Conservation (phyloP, 768 basidiomycete genomes). For the Lactarius vividus region DNA sequence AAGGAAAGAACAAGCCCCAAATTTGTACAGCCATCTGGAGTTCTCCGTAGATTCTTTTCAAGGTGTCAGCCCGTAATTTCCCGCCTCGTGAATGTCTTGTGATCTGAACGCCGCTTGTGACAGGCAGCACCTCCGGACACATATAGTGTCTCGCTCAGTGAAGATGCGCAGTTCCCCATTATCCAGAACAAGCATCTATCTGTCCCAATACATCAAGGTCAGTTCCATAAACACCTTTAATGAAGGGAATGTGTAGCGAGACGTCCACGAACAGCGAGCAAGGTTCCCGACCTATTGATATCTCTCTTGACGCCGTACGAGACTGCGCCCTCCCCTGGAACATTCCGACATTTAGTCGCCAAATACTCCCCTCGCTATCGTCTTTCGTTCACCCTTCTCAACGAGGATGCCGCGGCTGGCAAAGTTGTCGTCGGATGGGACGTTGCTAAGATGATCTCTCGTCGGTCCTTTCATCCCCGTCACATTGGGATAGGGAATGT, state of each 20-base stretch:
- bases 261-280: conserved; percentile 13
- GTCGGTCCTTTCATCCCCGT: conserved; percentile 44
- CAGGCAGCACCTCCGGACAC: conserved; percentile 11
- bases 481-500: conserved; percentile 2
- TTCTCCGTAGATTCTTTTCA: conserved; percentile 15
- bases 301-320: conserved; percentile 44
- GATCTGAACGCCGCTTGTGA: conserved; percentile 10
- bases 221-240: not conserved
- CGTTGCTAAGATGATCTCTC: conserved; percentile 54
- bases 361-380: conserved; percentile 83
- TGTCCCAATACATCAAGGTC: conserved; percentile 25
- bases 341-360: conserved; percentile 50
- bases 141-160: conserved; percentile 18
- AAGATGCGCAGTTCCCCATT: conserved; percentile 9
- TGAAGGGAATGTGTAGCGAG: conserved; percentile 5
- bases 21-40: conserved; percentile 22
- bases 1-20: conserved; percentile 8
- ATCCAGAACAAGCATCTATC: conserved; percentile 22
- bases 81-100: conserved; percentile 16
- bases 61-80: conserved; percentile 22
- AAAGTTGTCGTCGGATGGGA: conserved; percentile 68
- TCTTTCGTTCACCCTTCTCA: conserved; percentile 88
- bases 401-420: conserved; percentile 79
- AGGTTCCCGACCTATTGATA: conserved; percentile 36
- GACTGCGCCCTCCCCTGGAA: conserved; percentile 40